Percentiles rank a stretch among this genome's conserved stretches.
phyloP scores from a whole-genome alignment of 164 flowering plant genomes.

The Saururus chinensis region DNA sequence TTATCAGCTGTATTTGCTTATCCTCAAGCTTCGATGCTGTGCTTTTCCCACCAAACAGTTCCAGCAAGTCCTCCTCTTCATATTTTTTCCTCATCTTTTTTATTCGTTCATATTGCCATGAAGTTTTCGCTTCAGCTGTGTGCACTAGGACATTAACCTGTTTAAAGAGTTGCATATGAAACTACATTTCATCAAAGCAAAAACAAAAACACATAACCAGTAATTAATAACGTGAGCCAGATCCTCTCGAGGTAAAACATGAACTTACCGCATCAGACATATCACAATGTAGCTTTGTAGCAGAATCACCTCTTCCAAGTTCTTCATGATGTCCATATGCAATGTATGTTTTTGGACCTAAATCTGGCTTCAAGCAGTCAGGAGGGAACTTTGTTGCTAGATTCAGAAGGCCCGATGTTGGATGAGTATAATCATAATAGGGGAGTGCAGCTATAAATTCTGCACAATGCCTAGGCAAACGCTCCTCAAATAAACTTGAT shows the following conservation, averaged over 20 bases:
- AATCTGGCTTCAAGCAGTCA: conserved; percentile 47
- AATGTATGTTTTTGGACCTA: conserved; percentile 76
- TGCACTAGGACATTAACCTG: conserved; percentile 39
- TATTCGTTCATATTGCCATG: conserved; percentile 26
- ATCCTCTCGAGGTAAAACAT: neutral
- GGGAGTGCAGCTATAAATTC: conserved; percentile 69
- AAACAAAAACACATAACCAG: too few species aligned
- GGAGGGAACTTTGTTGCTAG: conserved; percentile 67
- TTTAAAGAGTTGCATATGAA: too few species aligned
- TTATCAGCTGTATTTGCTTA: neutral
- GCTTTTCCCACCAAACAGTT: conserved; percentile 8
- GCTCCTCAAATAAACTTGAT: conserved; percentile 54
- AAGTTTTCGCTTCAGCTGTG: conserved; percentile 33
- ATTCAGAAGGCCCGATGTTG: conserved; percentile 51
- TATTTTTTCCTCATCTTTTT: conserved; percentile 17
- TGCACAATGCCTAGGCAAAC: conserved; percentile 72
- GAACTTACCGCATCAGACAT: conserved; percentile 66
- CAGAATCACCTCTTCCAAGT: conserved; percentile 80
- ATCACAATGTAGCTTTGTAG: conserved; percentile 75
- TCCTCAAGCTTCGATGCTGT: conserved; percentile 1
- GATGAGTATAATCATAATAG: conserved; percentile 59
- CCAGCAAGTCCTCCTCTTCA: conserved; percentile 23
- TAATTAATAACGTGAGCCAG: neutral
- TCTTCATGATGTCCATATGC: conserved; percentile 66
- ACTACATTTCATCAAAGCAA: too few species aligned